Conservation (phyloP, 1,139 yeast species). For the Chernovozyma sophiae-reginae region DNA sequence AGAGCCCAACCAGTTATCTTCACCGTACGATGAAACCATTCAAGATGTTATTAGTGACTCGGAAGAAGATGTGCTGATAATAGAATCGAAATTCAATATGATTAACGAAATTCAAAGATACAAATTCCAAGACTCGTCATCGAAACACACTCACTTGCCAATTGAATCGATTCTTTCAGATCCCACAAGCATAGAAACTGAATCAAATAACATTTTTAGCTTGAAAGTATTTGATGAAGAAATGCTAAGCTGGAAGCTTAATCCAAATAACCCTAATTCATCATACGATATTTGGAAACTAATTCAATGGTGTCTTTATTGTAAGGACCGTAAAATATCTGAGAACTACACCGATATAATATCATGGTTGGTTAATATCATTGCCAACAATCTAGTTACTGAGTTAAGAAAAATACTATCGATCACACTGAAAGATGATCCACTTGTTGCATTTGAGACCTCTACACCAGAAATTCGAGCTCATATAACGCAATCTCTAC, state of each 20-base stretch:
- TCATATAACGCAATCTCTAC: neutral
- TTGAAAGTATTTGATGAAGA: conserved; percentile 4
- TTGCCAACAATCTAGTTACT: neutral
- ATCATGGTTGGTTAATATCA: conserved; percentile 4
- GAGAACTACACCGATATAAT: conserved; percentile 2
- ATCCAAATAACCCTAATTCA: neutral
- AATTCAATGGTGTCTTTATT: conserved; percentile 4
- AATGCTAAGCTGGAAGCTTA: conserved; percentile 1
- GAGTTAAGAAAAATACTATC: too few species aligned
- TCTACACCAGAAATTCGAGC: conserved; percentile 15
- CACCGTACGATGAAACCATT: too few species aligned
- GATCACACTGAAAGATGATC: neutral
- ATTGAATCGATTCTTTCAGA: too few species aligned
- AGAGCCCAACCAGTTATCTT: too few species aligned
- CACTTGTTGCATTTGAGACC: conserved; percentile 12
- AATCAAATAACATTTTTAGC: neutral
- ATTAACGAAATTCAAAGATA: conserved; percentile 1
- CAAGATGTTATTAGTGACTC: conserved; percentile 26
- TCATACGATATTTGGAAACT: conserved; percentile 5
- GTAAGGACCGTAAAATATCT: conserved; percentile 2
- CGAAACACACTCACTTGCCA: too few species aligned
- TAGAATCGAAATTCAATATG: conserved; percentile 7
- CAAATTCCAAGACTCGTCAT: neutral
- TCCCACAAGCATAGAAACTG: too few species aligned
- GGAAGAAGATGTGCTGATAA: conserved; percentile 16